These are phyloP conservation scores for Penicillium glabrum DNA, from an alignment of 2,329 filamentous ascomycete genomes.

Conservation along the genomic window DNA sequence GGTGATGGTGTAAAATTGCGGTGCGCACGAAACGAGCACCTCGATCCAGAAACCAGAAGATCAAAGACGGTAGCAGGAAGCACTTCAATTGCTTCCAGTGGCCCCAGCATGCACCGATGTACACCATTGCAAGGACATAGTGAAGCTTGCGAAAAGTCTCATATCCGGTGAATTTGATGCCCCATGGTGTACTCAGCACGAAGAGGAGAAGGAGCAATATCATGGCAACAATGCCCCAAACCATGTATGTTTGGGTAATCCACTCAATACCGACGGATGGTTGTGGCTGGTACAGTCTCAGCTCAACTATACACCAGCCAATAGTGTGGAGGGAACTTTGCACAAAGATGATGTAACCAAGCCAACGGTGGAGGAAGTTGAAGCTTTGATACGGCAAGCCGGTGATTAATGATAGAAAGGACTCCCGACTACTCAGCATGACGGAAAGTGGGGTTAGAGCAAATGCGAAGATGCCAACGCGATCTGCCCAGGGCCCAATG, in stretches of 20 bases:
- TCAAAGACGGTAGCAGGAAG: constrained; percentile 66
- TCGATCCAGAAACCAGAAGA: constrained; percentile 66
- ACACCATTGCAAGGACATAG: constrained; percentile 71
- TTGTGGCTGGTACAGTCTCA: constrained; percentile 69
- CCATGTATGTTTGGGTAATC: constrained; percentile 65
- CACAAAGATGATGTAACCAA: constrained; percentile 69
- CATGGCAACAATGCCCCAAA: constrained; percentile 72
- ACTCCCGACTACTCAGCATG: constrained; percentile 67
- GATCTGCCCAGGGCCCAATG: constrained; percentile 67
- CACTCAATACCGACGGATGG: constrained; percentile 58
- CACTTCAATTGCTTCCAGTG: constrained; percentile 70
- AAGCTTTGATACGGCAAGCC: constrained; percentile 75
- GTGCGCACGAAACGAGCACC: constrained; percentile 59
- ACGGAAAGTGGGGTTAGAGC: constrained; percentile 71
- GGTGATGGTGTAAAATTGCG: constrained; percentile 54
- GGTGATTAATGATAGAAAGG: constrained; percentile 66
- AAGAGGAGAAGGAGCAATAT: constrained; percentile 62
- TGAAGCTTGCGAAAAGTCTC: constrained; percentile 76
- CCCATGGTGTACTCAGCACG: constrained; percentile 58
- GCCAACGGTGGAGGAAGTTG: constrained; percentile 76
- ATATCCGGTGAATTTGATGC: constrained; percentile 68
- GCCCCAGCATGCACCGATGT: constrained; percentile 72
- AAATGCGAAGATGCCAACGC: constrained; percentile 69
- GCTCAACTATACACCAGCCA: constrained; percentile 68
- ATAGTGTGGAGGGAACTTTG: constrained; percentile 70